Percentiles rank a stretch among this genome's conserved stretches.
Evolutionary conservation across 257 asterid genomes (phyloP).

Genomic region (Capsicum chinense): DNA sequence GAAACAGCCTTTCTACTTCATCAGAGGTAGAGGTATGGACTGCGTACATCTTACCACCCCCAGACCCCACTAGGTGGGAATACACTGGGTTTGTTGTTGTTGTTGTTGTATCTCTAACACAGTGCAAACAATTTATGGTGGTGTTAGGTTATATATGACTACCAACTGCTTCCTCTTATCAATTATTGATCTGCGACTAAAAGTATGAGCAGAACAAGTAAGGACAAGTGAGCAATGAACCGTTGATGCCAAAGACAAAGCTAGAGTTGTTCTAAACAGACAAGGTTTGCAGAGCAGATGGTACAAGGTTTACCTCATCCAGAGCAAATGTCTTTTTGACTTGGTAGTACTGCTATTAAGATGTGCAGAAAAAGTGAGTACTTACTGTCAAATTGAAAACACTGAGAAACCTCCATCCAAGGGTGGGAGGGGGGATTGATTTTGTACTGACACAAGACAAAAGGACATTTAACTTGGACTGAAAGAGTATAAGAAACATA

Average conservation of each 20-base stretch:
- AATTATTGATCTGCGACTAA: neutral
- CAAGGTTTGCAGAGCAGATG: neutral
- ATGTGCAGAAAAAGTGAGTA: neutral
- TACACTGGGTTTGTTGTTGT: too few relatives aligned
- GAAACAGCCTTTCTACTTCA: too few relatives aligned
- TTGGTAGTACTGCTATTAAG: conserved; percentile 13
- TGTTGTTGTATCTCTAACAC: neutral
- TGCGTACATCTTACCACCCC: too few relatives aligned
- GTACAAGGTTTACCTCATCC: conserved; percentile 22
- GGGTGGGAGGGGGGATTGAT: neutral
- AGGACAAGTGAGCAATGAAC: neutral
- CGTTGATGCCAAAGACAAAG: conserved; percentile 1
- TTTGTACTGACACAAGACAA: neutral
- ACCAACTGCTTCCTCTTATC: conserved; percentile 7
- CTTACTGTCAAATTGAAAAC: neutral
- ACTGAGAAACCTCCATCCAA: neutral
- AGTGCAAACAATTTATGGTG: too few relatives aligned
- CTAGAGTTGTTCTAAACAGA: neutral
- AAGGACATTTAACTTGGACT: neutral
- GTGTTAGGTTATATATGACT: neutral
- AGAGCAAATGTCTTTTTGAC: neutral
- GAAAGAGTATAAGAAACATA: neutral
- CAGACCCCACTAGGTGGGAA: too few relatives aligned
- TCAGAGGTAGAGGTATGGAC: too few relatives aligned
- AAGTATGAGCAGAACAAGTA: conserved; percentile 1